phyloP scores from a whole-genome alignment of 2,329 filamentous ascomycete genomes.

The Onygenales sp. region DNA sequence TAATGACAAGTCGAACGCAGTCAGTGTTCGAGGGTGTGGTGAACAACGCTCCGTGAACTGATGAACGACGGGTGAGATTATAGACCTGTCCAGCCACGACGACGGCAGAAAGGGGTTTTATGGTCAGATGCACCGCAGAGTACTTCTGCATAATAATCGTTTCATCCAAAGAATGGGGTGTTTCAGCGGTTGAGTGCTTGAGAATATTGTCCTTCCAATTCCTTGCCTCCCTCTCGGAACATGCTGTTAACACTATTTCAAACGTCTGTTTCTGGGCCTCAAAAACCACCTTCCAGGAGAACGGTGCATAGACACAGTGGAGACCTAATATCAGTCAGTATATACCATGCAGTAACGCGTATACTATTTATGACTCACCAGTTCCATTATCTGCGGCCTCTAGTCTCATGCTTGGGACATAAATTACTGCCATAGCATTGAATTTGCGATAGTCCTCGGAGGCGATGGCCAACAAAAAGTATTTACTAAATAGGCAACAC shows the following conservation, averaged over 20 bases:
- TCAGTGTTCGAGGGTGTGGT: slow-evolving; percentile 5
- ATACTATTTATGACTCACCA: slow-evolving; percentile 41
- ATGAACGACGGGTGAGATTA: slow-evolving; percentile 42
- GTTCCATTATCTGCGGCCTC: slow-evolving; percentile 67
- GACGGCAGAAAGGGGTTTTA: slow-evolving; percentile 46
- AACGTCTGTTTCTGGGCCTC: slow-evolving; percentile 66
- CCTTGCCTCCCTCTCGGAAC: slow-evolving; percentile 66
- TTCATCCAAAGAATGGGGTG: slow-evolving; percentile 41
- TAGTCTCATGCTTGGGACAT: slow-evolving; percentile 54
- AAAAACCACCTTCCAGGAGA: slow-evolving; percentile 89
- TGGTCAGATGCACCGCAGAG: slow-evolving; percentile 3
- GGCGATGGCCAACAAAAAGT: slow-evolving; percentile 64
- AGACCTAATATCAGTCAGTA: slow-evolving; percentile 48
- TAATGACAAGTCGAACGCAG: slow-evolving; percentile 10
- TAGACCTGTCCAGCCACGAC: slow-evolving; percentile 67
- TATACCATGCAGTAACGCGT: background rate
- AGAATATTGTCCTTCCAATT: slow-evolving; percentile 67
- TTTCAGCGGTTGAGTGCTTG: slow-evolving; percentile 41
- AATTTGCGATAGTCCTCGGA: slow-evolving; percentile 59
- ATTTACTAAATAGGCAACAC: slow-evolving; percentile 71
- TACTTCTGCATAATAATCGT: slow-evolving; percentile 17
- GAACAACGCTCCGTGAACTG: slow-evolving; percentile 63
- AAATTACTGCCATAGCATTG: slow-evolving; percentile 64
- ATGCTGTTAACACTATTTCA: slow-evolving; percentile 80
- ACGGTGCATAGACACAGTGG: slow-evolving; percentile 75